These are phyloP conservation scores for Beauveria sp. DNA, from an alignment of 2,329 filamentous ascomycete genomes.

Conservation along the genomic window DNA sequence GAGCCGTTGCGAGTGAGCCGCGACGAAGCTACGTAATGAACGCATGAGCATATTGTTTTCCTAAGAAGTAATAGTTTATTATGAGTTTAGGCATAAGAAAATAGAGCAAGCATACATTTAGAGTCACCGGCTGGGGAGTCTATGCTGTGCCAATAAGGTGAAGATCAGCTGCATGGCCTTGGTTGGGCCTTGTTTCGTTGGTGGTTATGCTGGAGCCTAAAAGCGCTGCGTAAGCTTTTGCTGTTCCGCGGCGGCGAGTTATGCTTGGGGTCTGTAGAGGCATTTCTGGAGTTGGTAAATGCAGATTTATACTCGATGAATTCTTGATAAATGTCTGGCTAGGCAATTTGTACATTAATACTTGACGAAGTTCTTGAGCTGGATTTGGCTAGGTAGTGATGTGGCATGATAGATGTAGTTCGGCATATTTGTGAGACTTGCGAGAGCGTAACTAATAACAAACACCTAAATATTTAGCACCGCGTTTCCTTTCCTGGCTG, in stretches of 20 bases:
- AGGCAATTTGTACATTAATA: neutral
- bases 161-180: neutral
- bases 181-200: neutral
- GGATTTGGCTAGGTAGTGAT: no score
- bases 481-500: neutral
- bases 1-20: conserved; percentile 42
- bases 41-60: neutral
- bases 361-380: neutral
- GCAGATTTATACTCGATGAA: neutral
- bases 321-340: no score
- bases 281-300: neutral
- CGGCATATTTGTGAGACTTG: neutral
- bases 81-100: neutral
- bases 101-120: neutral
- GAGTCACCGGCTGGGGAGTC: neutral
- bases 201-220: conserved; percentile 2
- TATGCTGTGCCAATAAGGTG: neutral
- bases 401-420: neutral
- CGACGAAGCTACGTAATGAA: neutral
- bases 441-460: no score
- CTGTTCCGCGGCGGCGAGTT: neutral
- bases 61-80: neutral
- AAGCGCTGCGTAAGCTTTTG: neutral
- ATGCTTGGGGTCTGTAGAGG: no score
- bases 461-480: no score